Evolutionary conservation across 345 rosid genomes (phyloP).

Genomic region (Anastatica hierochuntica): DNA sequence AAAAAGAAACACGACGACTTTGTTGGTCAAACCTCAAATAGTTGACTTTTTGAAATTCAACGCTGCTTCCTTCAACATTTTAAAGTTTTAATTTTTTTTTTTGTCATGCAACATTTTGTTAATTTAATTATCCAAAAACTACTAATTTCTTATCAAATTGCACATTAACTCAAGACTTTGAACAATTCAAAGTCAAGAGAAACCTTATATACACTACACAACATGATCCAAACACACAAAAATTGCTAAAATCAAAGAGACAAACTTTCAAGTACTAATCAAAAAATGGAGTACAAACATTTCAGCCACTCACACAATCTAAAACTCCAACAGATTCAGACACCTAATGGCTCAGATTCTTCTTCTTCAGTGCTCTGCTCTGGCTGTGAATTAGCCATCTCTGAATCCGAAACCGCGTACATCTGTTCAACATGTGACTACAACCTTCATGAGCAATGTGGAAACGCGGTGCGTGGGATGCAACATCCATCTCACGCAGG

Average conservation of each 20-base stretch:
- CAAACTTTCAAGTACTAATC: slow-evolving; percentile 2
- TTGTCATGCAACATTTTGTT: no score
- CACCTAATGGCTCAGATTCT: background rate
- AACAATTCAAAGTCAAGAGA: slow-evolving; percentile 17
- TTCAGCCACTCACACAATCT: slow-evolving; percentile 32
- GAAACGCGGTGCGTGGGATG: slow-evolving; percentile 21
- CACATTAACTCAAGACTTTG: slow-evolving; percentile 1
- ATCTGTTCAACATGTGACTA: slow-evolving; percentile 27
- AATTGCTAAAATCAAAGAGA: background rate
- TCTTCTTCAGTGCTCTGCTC: slow-evolving; percentile 15
- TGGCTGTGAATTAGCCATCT: slow-evolving; percentile 22
- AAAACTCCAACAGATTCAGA: slow-evolving; percentile 11
- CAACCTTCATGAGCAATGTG: slow-evolving; percentile 29
- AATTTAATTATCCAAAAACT: slow-evolving; percentile 8
- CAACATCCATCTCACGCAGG: slow-evolving; percentile 28
- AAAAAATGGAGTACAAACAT: slow-evolving; percentile 30
- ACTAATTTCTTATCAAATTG: slow-evolving; percentile 2
- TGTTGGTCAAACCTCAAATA: slow-evolving; percentile 3
- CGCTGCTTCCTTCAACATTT: background rate
- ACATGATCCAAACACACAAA: slow-evolving; percentile 1
- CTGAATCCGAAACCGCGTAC: slow-evolving; percentile 12
- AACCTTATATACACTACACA: background rate
- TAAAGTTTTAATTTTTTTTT: no score
- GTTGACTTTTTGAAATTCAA: slow-evolving; percentile 3
- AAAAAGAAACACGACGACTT: no score